These are phyloP conservation scores for Trypanosoma scelopori DNA, from an alignment of 208 protist genomes.

Conservation along the genomic window DNA sequence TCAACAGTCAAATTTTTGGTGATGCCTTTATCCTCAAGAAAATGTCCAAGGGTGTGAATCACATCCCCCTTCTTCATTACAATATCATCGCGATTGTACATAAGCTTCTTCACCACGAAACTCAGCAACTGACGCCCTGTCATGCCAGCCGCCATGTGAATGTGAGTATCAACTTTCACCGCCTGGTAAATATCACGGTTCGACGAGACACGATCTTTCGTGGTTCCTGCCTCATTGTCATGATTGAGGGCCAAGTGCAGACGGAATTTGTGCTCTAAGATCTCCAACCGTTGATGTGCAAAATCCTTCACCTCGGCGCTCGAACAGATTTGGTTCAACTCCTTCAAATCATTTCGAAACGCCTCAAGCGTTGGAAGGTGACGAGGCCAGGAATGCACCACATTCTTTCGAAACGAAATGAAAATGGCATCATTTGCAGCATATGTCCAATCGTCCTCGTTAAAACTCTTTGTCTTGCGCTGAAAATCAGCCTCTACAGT, in stretches of 20 bases:
- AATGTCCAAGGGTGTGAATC: slow-evolving; percentile 83
- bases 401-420: slow-evolving; percentile 75
- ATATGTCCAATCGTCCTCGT: slow-evolving; percentile 91
- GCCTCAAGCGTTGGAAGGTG: slow-evolving; percentile 79
- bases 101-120: slow-evolving; percentile 94
- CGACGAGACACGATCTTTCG: slow-evolving; percentile 75
- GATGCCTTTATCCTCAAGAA: slow-evolving; percentile 86
- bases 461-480: slow-evolving; percentile 81
- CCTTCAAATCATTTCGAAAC: slow-evolving; percentile 72
- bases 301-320: slow-evolving; percentile 90
- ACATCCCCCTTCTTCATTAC: slow-evolving; percentile 86
- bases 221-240: slow-evolving; percentile 87
- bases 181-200: slow-evolving; percentile 96
- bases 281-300: slow-evolving; percentile 88
- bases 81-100: slow-evolving; percentile 91
- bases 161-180: slow-evolving; percentile 97
- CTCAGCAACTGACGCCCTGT: slow-evolving; percentile 92
- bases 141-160: slow-evolving; percentile 96
- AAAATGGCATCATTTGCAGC: slow-evolving; percentile 86
- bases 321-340: slow-evolving; percentile 72
- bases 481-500: slow-evolving; percentile 84
- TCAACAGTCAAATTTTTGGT: slow-evolving; percentile 94
- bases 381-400: slow-evolving; percentile 78
- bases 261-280: slow-evolving; percentile 92
- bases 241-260: slow-evolving; percentile 94